Evolutionary conservation across 208 protist genomes (phyloP).

Genomic region (Acanthamoeba royreba): DNA sequence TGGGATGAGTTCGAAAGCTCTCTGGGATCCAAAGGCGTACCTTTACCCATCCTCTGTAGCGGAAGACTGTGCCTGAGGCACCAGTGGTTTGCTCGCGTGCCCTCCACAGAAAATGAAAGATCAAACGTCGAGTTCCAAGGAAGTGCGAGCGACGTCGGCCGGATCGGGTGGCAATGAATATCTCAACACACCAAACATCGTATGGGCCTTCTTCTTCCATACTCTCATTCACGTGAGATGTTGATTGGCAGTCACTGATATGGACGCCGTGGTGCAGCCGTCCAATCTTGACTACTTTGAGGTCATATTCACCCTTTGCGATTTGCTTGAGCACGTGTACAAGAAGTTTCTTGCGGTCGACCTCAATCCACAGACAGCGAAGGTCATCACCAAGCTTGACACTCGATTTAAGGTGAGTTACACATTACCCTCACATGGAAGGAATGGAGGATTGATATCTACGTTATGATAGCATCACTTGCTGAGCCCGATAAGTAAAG

Average conservation of each 20-base stretch:
- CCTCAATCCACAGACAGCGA: not conserved
- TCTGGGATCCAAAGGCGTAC: not conserved
- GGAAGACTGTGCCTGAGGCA: not conserved
- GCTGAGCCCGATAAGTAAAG: slow-evolving; percentile 4
- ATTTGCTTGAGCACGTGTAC: slow-evolving; percentile 14
- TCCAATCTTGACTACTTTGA: slow-evolving; percentile 36
- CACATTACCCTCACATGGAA: not conserved
- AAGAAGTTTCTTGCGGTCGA: not conserved
- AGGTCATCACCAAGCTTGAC: slow-evolving; percentile 10
- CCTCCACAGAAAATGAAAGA: slow-evolving; percentile 24
- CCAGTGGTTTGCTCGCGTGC: no score
- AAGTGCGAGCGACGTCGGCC: not conserved
- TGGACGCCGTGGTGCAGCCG: not conserved
- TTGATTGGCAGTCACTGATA: no score
- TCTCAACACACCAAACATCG: slow-evolving; percentile 11
- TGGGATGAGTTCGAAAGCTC: slow-evolving; percentile 7
- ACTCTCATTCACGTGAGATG: not conserved
- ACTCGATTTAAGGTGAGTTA: not conserved
- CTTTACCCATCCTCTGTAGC: not conserved
- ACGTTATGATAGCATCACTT: slow-evolving; percentile 30
- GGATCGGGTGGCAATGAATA: not conserved
- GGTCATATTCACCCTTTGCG: not conserved
- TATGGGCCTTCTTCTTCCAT: not conserved
- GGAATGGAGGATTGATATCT: no score
- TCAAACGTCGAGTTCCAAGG: not conserved